Base-by-base conservation (phyloP, 2,329 filamentous ascomycete genomes). In the Cercospora citrullina region DNA sequence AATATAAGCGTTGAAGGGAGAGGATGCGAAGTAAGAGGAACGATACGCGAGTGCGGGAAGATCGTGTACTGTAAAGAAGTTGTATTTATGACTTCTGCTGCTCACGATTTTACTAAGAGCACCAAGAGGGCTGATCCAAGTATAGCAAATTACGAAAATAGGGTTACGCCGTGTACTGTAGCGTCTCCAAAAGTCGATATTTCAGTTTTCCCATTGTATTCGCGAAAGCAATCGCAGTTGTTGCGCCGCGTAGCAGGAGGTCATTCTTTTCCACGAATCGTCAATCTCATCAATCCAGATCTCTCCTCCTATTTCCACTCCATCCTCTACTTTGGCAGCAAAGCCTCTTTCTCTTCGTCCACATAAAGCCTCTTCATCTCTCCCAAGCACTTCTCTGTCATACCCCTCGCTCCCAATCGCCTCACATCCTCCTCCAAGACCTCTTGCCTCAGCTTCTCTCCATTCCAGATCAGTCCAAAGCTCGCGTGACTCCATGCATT, bases 361-460 rank as follows among this genome's bases (percentile, higher is more conserved):
- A 58, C 53, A 30, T 58, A 58, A 18, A 58, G 23, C 16, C 14
- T 58, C 53, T 58, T 58, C 53, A 58, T 58, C 30, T 33, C 53
- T 28, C 26, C 23, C 26, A 58, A 14, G 5, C 53, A 58, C 53
- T 58, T 58, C 28, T 58, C 53, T 26, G 53, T 58, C 53, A 58
- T 58, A 33, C 21, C 53, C 3, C 53, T 31, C 26, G 53, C 53
- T 0, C 53, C 53, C 28, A 58, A 30, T 9, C 14, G 7, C 53
- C 26, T 30, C 26, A 58, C 53, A 31, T 58, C 53, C 53, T 58
- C 53, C 26, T 21, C 53, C 28, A 58, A 5, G 9, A 58, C 26
- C 53, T 58, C 53, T n/a, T 58, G 26, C 53, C 30, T 58, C 26
- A 58, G 7, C 59, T 61, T 61, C 21, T 61, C 59, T 26, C 33